Base-by-base conservation (phyloP, 805 yeast species). In the Hanseniaspora vineae region DNA sequence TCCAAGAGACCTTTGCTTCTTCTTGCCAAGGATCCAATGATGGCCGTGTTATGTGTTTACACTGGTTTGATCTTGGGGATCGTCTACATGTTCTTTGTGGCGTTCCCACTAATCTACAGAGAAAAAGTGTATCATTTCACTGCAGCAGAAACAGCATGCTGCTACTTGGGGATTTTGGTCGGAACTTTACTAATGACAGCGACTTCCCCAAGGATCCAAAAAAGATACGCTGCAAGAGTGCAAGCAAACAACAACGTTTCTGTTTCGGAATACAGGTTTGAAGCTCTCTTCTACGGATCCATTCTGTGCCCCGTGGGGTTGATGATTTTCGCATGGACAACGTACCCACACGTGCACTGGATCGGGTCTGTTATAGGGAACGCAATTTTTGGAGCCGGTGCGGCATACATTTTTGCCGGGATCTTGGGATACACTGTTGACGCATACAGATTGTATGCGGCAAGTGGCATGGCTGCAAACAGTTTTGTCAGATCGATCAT, bases 271-370 rank as follows among this genome's bases (percentile, higher is more conserved):
- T 65, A 67, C 29, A 69, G 81, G 58, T 70, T 82, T 50, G 65
- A 76, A 35, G 69, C 83, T 6, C 75, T 81, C 51, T 76, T 78
- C 58, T 59, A 77, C 50, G 92, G 89, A n/a, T 77, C 85, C 0
- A 64, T 80, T 20, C 65, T 75, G 20, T 66, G 80, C 50, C 87
- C 87, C 1, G 67, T 77, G 31, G 75, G 85, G 0, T 65, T 84
- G 46, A 81, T 84, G 68, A 83, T 88, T 76, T 68, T 84, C 51
- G 90, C 80, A 2, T 84, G 92, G 89, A 73, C 87, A 2, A 73
- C 80, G 20, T 73, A 75, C 54, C 48, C 62, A 0, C 58, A 72
- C 31, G 71, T 83, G 11, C 88, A 80, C 58, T 84, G 88, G 87
- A 78, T 81, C 58, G 84, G 74, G 1, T 81, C 92, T 4, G 66